phyloP scores from a whole-genome alignment of 176 grass and related monocot species.

The Eragrostis curvula region DNA sequence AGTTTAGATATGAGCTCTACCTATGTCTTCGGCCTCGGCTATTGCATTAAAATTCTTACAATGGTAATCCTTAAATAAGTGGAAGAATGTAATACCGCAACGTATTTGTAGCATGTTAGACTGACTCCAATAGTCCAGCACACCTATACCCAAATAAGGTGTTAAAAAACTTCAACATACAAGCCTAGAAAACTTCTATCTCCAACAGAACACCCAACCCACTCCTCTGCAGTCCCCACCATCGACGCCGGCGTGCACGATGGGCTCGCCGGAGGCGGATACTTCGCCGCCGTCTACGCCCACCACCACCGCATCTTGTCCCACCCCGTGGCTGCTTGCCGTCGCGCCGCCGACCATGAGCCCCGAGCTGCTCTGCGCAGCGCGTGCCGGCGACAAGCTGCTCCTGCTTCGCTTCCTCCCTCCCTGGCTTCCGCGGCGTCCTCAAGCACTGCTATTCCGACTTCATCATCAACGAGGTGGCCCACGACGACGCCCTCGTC shows the following conservation, averaged over 20 bases:
- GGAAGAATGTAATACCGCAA: no score
- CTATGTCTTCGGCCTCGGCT: no score
- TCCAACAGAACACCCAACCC: no score
- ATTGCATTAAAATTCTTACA: no score
- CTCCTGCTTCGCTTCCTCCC: constrained; percentile 85
- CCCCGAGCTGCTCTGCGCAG: constrained; percentile 44
- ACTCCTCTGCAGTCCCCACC: background rate
- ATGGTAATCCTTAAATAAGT: no score
- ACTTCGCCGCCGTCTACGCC: constrained; percentile 46
- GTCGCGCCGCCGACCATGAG: constrained; percentile 40
- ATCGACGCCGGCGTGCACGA: constrained; percentile 18
- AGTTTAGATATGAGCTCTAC: no score
- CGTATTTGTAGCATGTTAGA: no score
- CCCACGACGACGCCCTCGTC: constrained; percentile 60
- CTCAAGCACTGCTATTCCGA: constrained; percentile 94
- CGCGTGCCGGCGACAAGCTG: constrained; percentile 53
- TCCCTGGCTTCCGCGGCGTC: constrained; percentile 80
- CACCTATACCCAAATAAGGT: no score
- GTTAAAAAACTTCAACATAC: no score
- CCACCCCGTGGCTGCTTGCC: constrained; percentile 22
- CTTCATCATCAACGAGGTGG: constrained; percentile 93
- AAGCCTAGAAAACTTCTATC: no score
- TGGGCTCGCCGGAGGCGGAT: constrained; percentile 40
- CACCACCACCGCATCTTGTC: constrained; percentile 40
- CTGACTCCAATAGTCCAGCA: no score